phyloP scores from a whole-genome alignment of 2,329 filamentous ascomycete genomes.

The Penicillium griseofulvum region DNA sequence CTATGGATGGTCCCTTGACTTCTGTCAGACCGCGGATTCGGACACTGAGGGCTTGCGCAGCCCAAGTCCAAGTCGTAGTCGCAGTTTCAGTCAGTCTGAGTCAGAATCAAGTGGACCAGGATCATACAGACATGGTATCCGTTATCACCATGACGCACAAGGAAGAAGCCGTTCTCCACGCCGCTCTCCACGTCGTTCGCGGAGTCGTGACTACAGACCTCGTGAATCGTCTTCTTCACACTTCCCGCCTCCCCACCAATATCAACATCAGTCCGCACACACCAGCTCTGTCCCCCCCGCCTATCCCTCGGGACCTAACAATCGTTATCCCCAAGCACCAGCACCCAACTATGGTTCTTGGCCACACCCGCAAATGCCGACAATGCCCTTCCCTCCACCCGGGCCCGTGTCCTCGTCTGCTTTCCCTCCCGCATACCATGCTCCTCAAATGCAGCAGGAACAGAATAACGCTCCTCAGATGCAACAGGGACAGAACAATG shows the following conservation, averaged over 20 bases:
- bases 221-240: constrained; percentile 22
- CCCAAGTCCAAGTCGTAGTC: constrained; percentile 43
- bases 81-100: constrained; percentile 28
- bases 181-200: constrained; percentile 14
- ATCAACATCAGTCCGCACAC: constrained; percentile 21
- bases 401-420: constrained; percentile 19
- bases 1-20: constrained; percentile 80
- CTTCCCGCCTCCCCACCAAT: constrained; percentile 23
- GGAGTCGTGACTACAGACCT: constrained; percentile 36
- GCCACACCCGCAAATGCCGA: constrained; percentile 29
- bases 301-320: constrained; percentile 10
- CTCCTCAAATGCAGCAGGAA: constrained; percentile 14
- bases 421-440: constrained; percentile 30
- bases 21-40: constrained; percentile 69
- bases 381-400: constrained; percentile 20
- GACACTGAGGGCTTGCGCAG: constrained; percentile 35
- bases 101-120: constrained; percentile 35
- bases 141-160: constrained; percentile 22
- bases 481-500: constrained; percentile 18
- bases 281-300: constrained; percentile 11
- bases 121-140: constrained; percentile 17
- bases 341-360: constrained; percentile 37
- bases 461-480: constrained; percentile 17
- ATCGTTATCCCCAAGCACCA: constrained; percentile 29
- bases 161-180: constrained; percentile 28